Evolutionary conservation across 352 stramenopile species (phyloP).

Genomic region (Phytopythium vexans): DNA sequence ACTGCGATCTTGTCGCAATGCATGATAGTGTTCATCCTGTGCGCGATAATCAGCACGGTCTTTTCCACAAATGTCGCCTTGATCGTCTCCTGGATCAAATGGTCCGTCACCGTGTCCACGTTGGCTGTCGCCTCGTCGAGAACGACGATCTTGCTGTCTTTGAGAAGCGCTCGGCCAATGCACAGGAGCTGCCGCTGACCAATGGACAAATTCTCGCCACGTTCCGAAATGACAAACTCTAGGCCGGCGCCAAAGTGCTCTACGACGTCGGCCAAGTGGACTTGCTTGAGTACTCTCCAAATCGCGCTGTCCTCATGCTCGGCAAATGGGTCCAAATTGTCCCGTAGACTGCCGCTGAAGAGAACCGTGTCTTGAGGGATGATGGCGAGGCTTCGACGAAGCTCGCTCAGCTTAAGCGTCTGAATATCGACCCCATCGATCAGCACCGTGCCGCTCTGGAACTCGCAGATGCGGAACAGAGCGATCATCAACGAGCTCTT

Average conservation of each 20-base stretch:
- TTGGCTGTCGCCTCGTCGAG: conserved; percentile 93
- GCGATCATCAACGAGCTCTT: conserved; percentile 44
- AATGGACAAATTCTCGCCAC: conserved; percentile 92
- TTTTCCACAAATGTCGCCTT: conserved; percentile 64
- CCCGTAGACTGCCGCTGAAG: conserved; percentile 83
- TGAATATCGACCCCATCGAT: conserved; percentile 84
- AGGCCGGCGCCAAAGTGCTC: conserved; percentile 35
- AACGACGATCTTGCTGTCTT: conserved; percentile 84
- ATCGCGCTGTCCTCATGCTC: conserved; percentile 52
- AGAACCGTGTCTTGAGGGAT: conserved; percentile 83
- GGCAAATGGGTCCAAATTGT: conserved; percentile 89
- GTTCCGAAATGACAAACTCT: conserved; percentile 83
- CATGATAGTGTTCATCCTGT: conserved; percentile 94
- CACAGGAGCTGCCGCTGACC: conserved; percentile 94
- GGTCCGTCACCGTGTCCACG: conserved; percentile 86
- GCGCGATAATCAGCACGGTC: conserved; percentile 94
- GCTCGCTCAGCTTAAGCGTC: conserved; percentile 14
- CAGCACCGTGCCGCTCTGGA: conserved; percentile 43
- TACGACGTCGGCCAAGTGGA: conserved; percentile 25
- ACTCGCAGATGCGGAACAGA: conserved; percentile 36
- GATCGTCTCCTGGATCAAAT: conserved; percentile 75
- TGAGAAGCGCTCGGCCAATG: conserved; percentile 90
- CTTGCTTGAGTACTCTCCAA: conserved; percentile 31
- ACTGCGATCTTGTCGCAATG: conserved; percentile 90
- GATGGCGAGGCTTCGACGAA: conserved; percentile 29